These are phyloP conservation scores for Alternaria metachromatica DNA, from an alignment of 2,329 filamentous ascomycete genomes.

Conservation along the genomic window DNA sequence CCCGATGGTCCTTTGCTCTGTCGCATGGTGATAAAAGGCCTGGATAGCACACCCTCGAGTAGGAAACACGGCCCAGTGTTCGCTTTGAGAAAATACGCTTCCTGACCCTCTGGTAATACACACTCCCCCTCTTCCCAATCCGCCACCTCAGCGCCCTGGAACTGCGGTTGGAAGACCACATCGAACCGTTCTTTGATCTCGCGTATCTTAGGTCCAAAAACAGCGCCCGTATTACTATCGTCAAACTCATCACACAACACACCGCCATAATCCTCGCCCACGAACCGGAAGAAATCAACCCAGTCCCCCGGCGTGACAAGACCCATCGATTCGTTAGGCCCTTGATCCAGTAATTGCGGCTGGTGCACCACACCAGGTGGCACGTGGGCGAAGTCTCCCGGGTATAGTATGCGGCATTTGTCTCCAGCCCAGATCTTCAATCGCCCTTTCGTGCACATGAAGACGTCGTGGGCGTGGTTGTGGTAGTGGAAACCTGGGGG, in stretches of 20 bases:
- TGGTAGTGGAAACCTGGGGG: slow-evolving; percentile 30
- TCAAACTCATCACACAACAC: slow-evolving; percentile 26
- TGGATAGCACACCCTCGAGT: slow-evolving; percentile 20
- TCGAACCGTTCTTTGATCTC: slow-evolving; percentile 30
- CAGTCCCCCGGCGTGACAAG: slow-evolving; percentile 28
- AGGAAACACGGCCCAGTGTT: slow-evolving; percentile 26
- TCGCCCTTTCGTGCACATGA: slow-evolving; percentile 28
- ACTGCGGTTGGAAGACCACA: slow-evolving; percentile 22
- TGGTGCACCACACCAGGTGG: slow-evolving; percentile 26
- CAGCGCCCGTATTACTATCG: slow-evolving; percentile 12
- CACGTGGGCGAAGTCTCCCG: slow-evolving; percentile 29
- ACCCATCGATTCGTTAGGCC: slow-evolving; percentile 23
- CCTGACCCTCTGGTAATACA: slow-evolving; percentile 9
- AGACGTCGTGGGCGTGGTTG: slow-evolving; percentile 27
- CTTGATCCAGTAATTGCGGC: slow-evolving; percentile 21
- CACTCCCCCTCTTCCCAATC: slow-evolving; percentile 14
- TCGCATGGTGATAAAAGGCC: slow-evolving; percentile 25
- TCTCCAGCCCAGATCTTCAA: slow-evolving; percentile 26
- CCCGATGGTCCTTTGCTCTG: slow-evolving; percentile 18
- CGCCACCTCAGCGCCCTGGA: slow-evolving; percentile 15
- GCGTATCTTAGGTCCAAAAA: slow-evolving; percentile 21
- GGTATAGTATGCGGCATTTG: slow-evolving; percentile 23
- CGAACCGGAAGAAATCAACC: slow-evolving; percentile 31
- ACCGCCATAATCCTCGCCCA: slow-evolving; percentile 23
- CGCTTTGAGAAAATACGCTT: slow-evolving; percentile 25